Evolutionary conservation across 1,284 basidiomycete species (phyloP).

Genomic region (Fomitopsis palustris): DNA sequence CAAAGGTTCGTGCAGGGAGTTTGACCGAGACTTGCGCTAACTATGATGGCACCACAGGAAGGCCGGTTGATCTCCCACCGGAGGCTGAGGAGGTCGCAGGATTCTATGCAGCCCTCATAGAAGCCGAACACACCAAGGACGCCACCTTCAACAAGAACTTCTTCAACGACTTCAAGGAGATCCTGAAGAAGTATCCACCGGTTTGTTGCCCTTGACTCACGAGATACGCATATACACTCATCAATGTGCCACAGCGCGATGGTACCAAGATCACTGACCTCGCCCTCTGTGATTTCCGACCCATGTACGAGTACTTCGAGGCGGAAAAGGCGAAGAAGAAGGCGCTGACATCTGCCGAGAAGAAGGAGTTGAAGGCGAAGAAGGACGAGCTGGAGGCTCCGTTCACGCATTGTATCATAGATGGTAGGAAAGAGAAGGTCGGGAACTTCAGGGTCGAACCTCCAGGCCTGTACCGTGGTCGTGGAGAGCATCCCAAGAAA

Average conservation of each 20-base stretch:
- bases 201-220: constrained; percentile 44
- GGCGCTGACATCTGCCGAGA: constrained; percentile 78
- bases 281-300: constrained; percentile 88
- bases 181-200: constrained; percentile 85
- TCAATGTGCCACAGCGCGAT: constrained; percentile 44
- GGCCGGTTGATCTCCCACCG: constrained; percentile 74
- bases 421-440: constrained; percentile 96
- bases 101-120: constrained; percentile 93
- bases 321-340: constrained; percentile 93
- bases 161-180: constrained; percentile 85
- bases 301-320: constrained; percentile 94
- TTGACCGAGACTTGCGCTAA: background rate
- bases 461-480: constrained; percentile 94
- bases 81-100: constrained; percentile 96
- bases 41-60: constrained; percentile 45
- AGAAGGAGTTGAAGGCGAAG: constrained; percentile 84
- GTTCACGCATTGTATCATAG: constrained; percentile 84
- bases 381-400: constrained; percentile 84
- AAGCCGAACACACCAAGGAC: constrained; percentile 92
- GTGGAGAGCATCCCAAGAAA: constrained; percentile 98
- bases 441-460: constrained; percentile 99
- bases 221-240: background rate
- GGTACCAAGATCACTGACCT: constrained; percentile 78
- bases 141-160: constrained; percentile 93
- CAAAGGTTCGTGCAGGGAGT: constrained; percentile 59